Evolutionary conservation across 768 basidiomycete species (phyloP).

Genomic region (Amanita subjunquillea): DNA sequence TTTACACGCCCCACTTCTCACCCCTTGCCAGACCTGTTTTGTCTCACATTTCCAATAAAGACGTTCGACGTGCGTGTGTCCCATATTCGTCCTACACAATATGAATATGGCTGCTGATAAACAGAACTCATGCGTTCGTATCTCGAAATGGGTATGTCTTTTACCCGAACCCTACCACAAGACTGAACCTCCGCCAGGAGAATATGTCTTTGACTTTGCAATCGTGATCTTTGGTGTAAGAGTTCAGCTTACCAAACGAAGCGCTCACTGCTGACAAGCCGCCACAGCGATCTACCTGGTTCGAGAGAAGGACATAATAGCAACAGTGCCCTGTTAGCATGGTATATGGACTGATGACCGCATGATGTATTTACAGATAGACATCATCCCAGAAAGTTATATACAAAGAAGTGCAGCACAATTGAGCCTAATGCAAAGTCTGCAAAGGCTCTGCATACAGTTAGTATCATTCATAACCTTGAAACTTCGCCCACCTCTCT

Average conservation of each 20-base stretch:
- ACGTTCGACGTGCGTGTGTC: slow-evolving; percentile 62
- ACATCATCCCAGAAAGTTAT: slow-evolving; percentile 92
- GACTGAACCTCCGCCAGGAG: slow-evolving; percentile 36
- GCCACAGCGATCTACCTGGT: slow-evolving; percentile 57
- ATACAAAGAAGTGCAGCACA: slow-evolving; percentile 96
- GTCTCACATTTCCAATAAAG: slow-evolving; percentile 76
- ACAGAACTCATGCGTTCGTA: slow-evolving; percentile 66
- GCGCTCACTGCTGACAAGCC: not conserved
- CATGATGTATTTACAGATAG: slow-evolving; percentile 3
- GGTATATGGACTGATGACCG: not conserved
- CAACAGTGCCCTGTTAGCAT: not conserved
- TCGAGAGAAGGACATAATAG: slow-evolving; percentile 44
- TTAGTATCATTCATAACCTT: not conserved
- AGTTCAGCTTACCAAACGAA: slow-evolving; percentile 6
- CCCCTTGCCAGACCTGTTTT: slow-evolving; percentile 50
- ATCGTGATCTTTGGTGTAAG: slow-evolving; percentile 76
- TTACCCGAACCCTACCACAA: not conserved
- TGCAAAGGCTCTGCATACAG: slow-evolving; percentile 72
- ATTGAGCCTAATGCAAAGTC: slow-evolving; percentile 95
- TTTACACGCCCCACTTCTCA: not conserved
- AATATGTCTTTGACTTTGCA: slow-evolving; percentile 82
- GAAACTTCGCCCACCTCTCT: slow-evolving; percentile 55
- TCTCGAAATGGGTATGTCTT: slow-evolving; percentile 64
- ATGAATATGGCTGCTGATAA: not conserved
- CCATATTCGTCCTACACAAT: not conserved